These are phyloP conservation scores for Trichoderma sp. DNA, from an alignment of 2,329 filamentous ascomycete genomes.

Conservation along the genomic window DNA sequence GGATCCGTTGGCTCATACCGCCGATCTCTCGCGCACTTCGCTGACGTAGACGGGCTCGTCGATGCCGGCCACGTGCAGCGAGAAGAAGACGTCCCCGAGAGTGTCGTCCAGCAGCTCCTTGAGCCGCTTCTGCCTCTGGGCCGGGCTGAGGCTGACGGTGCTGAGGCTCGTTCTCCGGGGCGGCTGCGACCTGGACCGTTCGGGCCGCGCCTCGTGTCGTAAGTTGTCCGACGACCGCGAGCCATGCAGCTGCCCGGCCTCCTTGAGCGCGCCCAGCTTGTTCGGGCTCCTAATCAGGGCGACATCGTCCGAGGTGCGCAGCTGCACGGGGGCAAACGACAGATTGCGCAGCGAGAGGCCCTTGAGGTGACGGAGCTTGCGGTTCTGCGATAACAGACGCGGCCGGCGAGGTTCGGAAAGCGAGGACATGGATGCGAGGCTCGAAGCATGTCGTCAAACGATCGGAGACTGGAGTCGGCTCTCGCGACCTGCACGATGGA, in stretches of 20 bases:
- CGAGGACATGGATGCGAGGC: slow-evolving; percentile 32
- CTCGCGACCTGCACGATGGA: neutral
- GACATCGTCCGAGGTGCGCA: slow-evolving; percentile 75
- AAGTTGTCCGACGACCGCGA: slow-evolving; percentile 56
- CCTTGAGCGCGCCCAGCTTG: slow-evolving; percentile 58
- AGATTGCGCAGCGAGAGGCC: slow-evolving; percentile 87
- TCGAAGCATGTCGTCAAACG: slow-evolving; percentile 10
- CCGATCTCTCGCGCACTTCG: slow-evolving; percentile 74
- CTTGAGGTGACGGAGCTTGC: slow-evolving; percentile 81
- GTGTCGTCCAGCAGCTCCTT: slow-evolving; percentile 68
- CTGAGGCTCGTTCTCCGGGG: slow-evolving; percentile 50
- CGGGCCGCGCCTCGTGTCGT: slow-evolving; percentile 32
- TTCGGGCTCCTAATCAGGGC: slow-evolving; percentile 67
- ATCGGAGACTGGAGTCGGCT: neutral
- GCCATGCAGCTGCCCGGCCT: slow-evolving; percentile 50
- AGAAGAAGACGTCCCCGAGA: slow-evolving; percentile 87
- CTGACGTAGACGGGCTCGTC: slow-evolving; percentile 84
- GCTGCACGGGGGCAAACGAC: slow-evolving; percentile 58
- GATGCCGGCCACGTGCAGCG: slow-evolving; percentile 66
- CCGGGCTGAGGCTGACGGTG: slow-evolving; percentile 45
- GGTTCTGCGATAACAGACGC: slow-evolving; percentile 68
- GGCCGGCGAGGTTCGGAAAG: slow-evolving; percentile 44
- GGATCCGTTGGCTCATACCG: slow-evolving; percentile 42
- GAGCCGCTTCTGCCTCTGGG: slow-evolving; percentile 68
- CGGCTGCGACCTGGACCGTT: slow-evolving; percentile 23